Evolutionary conservation across 176 grass and related monocot genomes (phyloP), one percentile per base, ranked within the genome.

Genomic region (Carex scoparia): DNA sequence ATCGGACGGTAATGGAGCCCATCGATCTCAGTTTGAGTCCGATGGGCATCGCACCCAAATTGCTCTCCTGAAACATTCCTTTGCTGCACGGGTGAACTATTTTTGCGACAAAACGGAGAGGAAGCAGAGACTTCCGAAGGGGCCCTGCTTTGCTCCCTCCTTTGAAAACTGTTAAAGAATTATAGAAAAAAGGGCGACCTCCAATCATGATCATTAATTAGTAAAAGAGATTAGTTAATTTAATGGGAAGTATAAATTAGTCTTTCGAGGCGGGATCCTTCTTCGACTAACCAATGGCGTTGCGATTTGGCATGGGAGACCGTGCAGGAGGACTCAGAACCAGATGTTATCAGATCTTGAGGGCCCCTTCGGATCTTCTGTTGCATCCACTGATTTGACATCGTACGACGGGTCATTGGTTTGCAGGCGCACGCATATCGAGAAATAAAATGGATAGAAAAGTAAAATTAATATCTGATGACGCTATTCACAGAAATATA

Each of bases 131-230:
- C 37, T n/a, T 81, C 10, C 42, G 3, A 62, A 10, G 32, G 37
- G 56, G 13, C 4, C 37, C 56, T 61, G 3, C 5, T 42, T 81
- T 38, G 18, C 35, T 60, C 31, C 1, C 23, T 23, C 23, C 54
- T 3, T 37, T 32, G 16, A 71, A 46, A 71, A n/a, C 14, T 71
- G 7, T 6, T 70, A 70, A 70, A 37, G 49, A 31, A 37, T 30
- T 59, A 3, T 61, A 37, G 38, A 66, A 83, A 69, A 31, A 83
- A 83, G 16, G 63, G 56, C 18, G n/a, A 65, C 37, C 61, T 83
- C 62, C 81, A 83, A 83, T 83, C 61, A 69, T 83, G 81, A 83
- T 65, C 58, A 83, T 67, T 46, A 69, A 66, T 35, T 54, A 67
- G 2, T 33, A 32, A 69, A 83, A 54, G 48, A 83, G 42, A 83